Conservation (phyloP, 306 rosid species). For the Bauhinia variegata region DNA sequence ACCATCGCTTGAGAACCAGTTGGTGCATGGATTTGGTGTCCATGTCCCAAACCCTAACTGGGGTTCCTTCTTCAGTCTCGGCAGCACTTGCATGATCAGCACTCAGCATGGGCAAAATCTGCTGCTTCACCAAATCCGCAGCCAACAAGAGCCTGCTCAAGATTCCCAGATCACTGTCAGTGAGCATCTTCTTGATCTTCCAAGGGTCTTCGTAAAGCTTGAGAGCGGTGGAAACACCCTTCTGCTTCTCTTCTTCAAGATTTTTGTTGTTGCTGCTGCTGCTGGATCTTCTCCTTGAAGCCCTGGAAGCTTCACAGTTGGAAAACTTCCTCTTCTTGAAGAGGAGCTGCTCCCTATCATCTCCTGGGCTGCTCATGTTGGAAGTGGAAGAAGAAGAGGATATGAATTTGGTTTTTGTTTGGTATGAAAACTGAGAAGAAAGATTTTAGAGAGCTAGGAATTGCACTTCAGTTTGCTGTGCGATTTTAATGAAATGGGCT, state of each 20-base stretch:
- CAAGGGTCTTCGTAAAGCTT: constrained; percentile 21
- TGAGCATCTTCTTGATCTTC: constrained; percentile 21
- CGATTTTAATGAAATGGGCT: too few relatives aligned
- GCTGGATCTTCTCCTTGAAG: background rate
- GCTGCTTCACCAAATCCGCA: background rate
- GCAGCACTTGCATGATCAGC: background rate
- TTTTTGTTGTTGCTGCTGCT: background rate
- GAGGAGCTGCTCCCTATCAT: background rate
- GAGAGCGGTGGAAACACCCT: constrained; percentile 1
- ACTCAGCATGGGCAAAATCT: constrained; percentile 13
- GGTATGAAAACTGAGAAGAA: too few relatives aligned
- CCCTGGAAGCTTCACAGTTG: background rate
- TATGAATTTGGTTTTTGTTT: too few relatives aligned
- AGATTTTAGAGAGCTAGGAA: too few relatives aligned
- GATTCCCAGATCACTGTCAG: constrained; percentile 22
- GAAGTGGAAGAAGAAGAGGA: too few relatives aligned
- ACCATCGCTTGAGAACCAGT: constrained; percentile 18
- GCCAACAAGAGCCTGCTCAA: constrained; percentile 19
- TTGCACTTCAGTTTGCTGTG: too few relatives aligned
- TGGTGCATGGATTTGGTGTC: constrained; percentile 8
- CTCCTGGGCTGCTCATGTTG: constrained; percentile 4
- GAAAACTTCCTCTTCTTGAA: background rate
- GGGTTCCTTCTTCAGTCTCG: background rate
- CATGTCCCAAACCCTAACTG: background rate
- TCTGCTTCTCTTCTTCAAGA: too few relatives aligned